phyloP scores from a whole-genome alignment of 2,329 filamentous ascomycete species.

The Botrytis medusae region DNA sequence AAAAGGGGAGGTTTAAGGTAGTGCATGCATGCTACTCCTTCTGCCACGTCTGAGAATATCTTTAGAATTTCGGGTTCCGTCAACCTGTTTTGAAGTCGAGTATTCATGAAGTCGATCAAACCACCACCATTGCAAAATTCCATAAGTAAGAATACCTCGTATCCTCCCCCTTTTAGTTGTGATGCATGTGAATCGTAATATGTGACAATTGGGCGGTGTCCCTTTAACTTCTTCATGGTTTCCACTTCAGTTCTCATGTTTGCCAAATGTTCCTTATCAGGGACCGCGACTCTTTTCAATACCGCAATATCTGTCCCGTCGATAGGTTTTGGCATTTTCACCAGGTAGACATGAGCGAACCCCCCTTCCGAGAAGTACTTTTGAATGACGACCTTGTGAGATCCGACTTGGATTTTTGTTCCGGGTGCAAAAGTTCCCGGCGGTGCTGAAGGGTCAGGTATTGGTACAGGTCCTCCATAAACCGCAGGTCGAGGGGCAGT shows the following conservation, averaged over 20 bases:
- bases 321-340: slow-evolving; percentile 68
- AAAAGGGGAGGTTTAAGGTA: slow-evolving; percentile 92
- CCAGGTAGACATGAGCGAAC: slow-evolving; percentile 97
- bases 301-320: slow-evolving; percentile 42
- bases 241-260: slow-evolving; percentile 99
- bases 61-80: slow-evolving; percentile 97
- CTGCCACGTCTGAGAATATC: slow-evolving; percentile 94
- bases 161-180: slow-evolving; percentile 86
- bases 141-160: slow-evolving; percentile 98
- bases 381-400: slow-evolving; percentile 89
- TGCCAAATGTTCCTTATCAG: slow-evolving; percentile 89
- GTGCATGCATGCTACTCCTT: slow-evolving; percentile 98
- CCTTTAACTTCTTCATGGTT: slow-evolving; percentile 99
- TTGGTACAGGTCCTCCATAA: slow-evolving; percentile 47
- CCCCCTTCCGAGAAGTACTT: slow-evolving; percentile 98
- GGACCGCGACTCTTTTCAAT: slow-evolving; percentile 81
- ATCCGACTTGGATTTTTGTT: slow-evolving; percentile 95
- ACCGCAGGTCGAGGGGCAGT: slow-evolving; percentile 45
- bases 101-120: slow-evolving; percentile 99
- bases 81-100: slow-evolving; percentile 88
- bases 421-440: slow-evolving; percentile 87
- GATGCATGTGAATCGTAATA: slow-evolving; percentile 99
- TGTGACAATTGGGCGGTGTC: slow-evolving; percentile 91
- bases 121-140: slow-evolving; percentile 94
- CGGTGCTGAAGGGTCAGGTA: slow-evolving; percentile 51